Base-by-base conservation (phyloP, 441 rosid genomes). In the Adansonia madagascariensis region DNA sequence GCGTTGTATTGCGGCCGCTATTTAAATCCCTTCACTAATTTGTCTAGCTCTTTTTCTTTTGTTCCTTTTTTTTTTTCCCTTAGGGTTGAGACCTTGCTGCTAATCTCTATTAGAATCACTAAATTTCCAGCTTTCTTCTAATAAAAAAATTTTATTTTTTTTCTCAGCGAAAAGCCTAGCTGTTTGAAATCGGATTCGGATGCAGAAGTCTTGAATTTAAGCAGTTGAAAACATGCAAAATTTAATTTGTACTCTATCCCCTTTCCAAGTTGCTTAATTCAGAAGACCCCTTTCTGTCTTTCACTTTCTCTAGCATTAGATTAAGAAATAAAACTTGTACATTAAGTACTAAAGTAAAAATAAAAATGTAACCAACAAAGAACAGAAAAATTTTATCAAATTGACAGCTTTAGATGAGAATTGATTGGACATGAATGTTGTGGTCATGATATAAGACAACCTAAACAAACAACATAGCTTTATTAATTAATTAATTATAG, bases 401-500 rank as follows among this genome's bases (percentile, higher is more conserved):
- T 8, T 49, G 44, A 62, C 12, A 75, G 49, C 17, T 49, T 31
- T 18, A 22, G 46, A 46, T 24, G 18, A 74, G 1, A 60, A 47
- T 14, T 43, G 65, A 46, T 6, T 24, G 76, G 52, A 41, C 8
- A 71, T 53, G 27, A 55, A 18, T n/a, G 24, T 22, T 35, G 9
- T 46, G 55, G 17, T 61, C 22, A 24, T 74, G 6, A 10, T n/a
- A 75, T 17, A n/a, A 52, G 18, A 50, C 0, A 27, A 17, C 27
- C 59, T 47, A 44, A 5, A 17, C 44, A 47, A 73, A 12, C 27
- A 74, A 59, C 12, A 49, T 1, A 0, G 17, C 49, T 49, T 49
- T 31, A 31, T 31, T 31, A 6, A 69, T 47, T 72, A 59, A 64
- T 35, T 55, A 75, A 76, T 59, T 11, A 78, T 65, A 71, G 77